A percentile compares a stretch with the other conserved stretches of the same genome.
phyloP scores from a whole-genome alignment of 352 stramenopile species.

The Phytophthora hybrid region DNA sequence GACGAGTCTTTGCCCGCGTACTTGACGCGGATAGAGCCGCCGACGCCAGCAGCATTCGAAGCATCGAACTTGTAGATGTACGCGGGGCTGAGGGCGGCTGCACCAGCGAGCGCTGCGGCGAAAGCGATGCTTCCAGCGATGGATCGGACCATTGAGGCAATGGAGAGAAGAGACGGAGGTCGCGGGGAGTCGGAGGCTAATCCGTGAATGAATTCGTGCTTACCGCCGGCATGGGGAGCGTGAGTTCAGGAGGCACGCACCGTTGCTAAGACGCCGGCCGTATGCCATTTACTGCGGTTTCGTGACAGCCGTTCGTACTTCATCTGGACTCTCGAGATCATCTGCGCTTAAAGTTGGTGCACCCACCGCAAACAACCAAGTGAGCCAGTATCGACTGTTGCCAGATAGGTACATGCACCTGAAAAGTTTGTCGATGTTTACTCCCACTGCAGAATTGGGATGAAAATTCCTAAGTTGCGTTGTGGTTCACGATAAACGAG shows the following conservation, averaged over 20 bases:
- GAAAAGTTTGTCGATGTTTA: no score
- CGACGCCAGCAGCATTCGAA: conserved; percentile 39
- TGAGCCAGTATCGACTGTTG: not conserved
- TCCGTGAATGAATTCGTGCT: conserved; percentile 21
- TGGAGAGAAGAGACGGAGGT: not conserved
- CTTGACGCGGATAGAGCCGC: conserved; percentile 47
- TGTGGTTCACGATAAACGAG: not conserved
- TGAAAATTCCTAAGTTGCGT: no score
- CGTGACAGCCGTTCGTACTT: not conserved
- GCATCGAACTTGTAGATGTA: conserved; percentile 59
- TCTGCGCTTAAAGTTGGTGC: conserved; percentile 11
- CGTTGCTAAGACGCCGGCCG: not conserved
- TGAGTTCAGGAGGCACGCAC: not conserved
- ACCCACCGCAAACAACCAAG: not conserved
- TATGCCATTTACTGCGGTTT: conserved; percentile 8
- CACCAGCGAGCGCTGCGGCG: not conserved
- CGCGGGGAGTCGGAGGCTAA: conserved; percentile 20
- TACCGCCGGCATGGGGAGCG: not conserved
- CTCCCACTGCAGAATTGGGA: not conserved
- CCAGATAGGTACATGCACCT: not conserved
- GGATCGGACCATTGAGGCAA: conserved; percentile 12
- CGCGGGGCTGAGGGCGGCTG: conserved; percentile 5
- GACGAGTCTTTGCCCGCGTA: conserved; percentile 42
- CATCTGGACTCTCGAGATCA: not conserved
- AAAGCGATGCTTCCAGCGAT: conserved; percentile 6